Evolutionary conservation across 805 yeast species (phyloP).

Genomic region (Starmerella potacharoeniae): DNA sequence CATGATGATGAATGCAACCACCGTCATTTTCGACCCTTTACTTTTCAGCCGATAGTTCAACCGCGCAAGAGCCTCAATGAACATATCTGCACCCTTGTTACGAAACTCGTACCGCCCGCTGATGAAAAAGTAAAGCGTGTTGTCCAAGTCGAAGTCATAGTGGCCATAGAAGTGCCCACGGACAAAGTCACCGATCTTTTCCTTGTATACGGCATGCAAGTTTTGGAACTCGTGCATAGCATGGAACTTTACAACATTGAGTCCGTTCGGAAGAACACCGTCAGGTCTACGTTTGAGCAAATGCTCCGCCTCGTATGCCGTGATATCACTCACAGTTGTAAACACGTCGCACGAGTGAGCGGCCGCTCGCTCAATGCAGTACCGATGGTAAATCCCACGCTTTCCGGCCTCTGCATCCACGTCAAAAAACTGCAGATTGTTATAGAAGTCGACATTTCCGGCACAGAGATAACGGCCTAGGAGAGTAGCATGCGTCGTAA

Average conservation of each 20-base stretch:
- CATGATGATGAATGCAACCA: conserved; percentile 95
- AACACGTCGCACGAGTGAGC: conserved; percentile 94
- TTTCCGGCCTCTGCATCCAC: conserved; percentile 98
- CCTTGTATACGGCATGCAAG: conserved; percentile 83
- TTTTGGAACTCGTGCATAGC: conserved; percentile 98
- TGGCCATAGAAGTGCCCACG: conserved; percentile 97
- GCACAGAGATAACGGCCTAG: conserved; percentile 94
- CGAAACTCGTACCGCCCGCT: conserved; percentile 96
- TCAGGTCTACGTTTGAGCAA: conserved; percentile 91
- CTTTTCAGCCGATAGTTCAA: conserved; percentile 78
- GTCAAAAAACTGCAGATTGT: conserved; percentile 76
- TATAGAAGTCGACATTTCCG: conserved; percentile 91
- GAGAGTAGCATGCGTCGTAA: conserved; percentile 94
- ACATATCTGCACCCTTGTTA: conserved; percentile 93
- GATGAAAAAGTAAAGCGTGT: conserved; percentile 87
- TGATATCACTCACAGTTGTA: conserved; percentile 93
- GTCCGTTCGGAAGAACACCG: conserved; percentile 93
- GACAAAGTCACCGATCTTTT: conserved; percentile 83
- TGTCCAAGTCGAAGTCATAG: conserved; percentile 85
- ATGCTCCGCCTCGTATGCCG: conserved; percentile 93
- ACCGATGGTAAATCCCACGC: conserved; percentile 92
- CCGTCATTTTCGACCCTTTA: conserved; percentile 74
- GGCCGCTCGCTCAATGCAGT: conserved; percentile 93
- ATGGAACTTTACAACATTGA: conserved; percentile 88
- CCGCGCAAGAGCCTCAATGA: conserved; percentile 83